Evolutionary conservation across 106 monocot genomes (phyloP).

Genomic region (Alisma plantagoaquatica): DNA sequence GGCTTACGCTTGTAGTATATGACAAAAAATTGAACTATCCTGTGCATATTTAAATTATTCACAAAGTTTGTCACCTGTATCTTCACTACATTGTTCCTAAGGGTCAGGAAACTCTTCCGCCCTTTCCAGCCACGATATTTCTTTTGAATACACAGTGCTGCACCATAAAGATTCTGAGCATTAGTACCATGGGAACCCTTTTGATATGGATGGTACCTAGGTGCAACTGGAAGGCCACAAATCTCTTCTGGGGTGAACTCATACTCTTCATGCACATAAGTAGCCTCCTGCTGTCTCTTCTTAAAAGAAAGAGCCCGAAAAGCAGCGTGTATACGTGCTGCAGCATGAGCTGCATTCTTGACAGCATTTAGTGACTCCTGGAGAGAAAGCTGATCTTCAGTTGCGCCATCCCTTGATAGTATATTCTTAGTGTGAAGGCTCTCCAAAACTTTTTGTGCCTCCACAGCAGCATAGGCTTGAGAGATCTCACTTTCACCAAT

Average conservation of each 20-base stretch:
- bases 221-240: constrained; percentile 8
- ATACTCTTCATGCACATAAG: constrained; percentile 20
- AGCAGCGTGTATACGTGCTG: constrained; percentile 66
- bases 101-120: constrained; percentile 38
- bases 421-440: constrained; percentile 28
- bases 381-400: constrained; percentile 64
- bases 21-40: no score
- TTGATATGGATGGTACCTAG: constrained; percentile 3
- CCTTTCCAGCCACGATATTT: constrained; percentile 70
- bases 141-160: constrained; percentile 66
- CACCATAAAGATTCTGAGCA: constrained; percentile 19
- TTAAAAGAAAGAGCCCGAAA: constrained; percentile 70
- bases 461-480: constrained; percentile 30
- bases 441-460: constrained; percentile 35
- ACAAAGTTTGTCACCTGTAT: constrained; percentile 45
- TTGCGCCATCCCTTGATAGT: constrained; percentile 26
- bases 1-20: no score
- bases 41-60: neutral
- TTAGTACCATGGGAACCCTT: neutral
- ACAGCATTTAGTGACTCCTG: constrained; percentile 63
- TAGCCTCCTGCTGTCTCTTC: constrained; percentile 25
- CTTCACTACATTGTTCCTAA: constrained; percentile 61
- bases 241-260: constrained; percentile 43
- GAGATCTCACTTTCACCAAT: constrained; percentile 41
- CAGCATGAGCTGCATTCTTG: constrained; percentile 67